Conservation (phyloP, 306 rosid species). For the Pterocarpus santalinus region DNA sequence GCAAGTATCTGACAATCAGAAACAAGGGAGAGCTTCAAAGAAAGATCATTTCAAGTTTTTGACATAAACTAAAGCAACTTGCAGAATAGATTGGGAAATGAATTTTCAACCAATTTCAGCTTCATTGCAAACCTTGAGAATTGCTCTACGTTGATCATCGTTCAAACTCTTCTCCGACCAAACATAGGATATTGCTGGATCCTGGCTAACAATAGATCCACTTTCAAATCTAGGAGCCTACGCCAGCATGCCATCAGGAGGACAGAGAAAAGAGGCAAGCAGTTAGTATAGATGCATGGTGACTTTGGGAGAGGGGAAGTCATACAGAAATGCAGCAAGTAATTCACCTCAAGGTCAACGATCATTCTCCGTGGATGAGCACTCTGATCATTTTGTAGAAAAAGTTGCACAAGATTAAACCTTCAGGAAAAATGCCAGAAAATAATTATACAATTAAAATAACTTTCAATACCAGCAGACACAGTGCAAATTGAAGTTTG, state of each 20-base stretch:
- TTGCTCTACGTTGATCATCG: slow-evolving; percentile 89
- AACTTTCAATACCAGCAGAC: slow-evolving; percentile 21
- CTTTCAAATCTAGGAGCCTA: slow-evolving; percentile 95
- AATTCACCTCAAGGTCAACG: slow-evolving; percentile 83
- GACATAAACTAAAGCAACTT: slow-evolving; percentile 35
- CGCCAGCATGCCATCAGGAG: slow-evolving; percentile 43
- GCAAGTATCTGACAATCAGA: slow-evolving; percentile 75
- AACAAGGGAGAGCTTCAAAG: slow-evolving; percentile 35
- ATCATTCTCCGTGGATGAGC: slow-evolving; percentile 81
- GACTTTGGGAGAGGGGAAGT: slow-evolving; percentile 6
- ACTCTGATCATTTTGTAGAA: slow-evolving; percentile 70
- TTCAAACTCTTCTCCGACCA: slow-evolving; percentile 85
- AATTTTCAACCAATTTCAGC: slow-evolving; percentile 39
- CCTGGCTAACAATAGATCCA: slow-evolving; percentile 85
- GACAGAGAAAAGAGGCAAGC: slow-evolving; percentile 37
- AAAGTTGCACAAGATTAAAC: slow-evolving; percentile 85
- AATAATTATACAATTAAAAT: slow-evolving; percentile 42
- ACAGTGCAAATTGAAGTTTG: slow-evolving; percentile 28
- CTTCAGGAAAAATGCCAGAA: slow-evolving; percentile 58
- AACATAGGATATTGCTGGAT: slow-evolving; percentile 89
- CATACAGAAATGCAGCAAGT: slow-evolving; percentile 32
- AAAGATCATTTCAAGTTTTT: slow-evolving; percentile 26
- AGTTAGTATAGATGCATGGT: slow-evolving; percentile 4
- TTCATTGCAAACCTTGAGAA: slow-evolving; percentile 74
- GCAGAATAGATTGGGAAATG: slow-evolving; percentile 15